Evolutionary conservation across 148 eudicot genomes (phyloP), one percentile per base, ranked within the genome.

Genomic region (Nyssa sinensis): DNA sequence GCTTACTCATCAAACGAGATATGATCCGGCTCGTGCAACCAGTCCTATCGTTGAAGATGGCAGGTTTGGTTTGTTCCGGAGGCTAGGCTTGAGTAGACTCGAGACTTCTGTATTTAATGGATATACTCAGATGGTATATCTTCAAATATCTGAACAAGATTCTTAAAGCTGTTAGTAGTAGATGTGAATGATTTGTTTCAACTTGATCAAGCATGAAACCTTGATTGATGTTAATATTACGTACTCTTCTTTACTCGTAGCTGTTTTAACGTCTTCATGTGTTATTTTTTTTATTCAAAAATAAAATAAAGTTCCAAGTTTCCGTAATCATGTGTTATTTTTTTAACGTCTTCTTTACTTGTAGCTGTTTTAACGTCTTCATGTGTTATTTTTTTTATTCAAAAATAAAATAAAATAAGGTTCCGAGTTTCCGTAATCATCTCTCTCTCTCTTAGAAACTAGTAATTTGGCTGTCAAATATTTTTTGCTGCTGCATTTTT

Each of bases 51-150:
- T 95, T 34, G 97, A 95, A 79, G 99, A 95, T 78, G 99, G 99
- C 23, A 95, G 91, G 33, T 92, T 82, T 74, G 83, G 94, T 60
- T 78, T 92, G 73, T 95, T 90, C 76, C 87, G 79, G 78, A 95
- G 90, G 87, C 88, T 88, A 23, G 93, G 94, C 33, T 84, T 95
- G 57, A 71, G 84, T 62, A 79, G 69, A 74, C 79, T 95, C 7
- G 97, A 90, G 7, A 65, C 62, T n/a, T 88, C 96, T 59, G 97
- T 92, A 55, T 92, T 92, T 76, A 95, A 95, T 37, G 97, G 98
- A 25, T 95, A 92, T 75, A 95, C 99, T 16, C 99, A 95, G 68
- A 95, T 95, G 99, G 96, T 90, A 10, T 95, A 92, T 80, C 89
- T 95, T 80, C 90, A 84, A 77, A 83, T 95, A 72, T 95, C 97